phyloP scores from a whole-genome alignment of 2,329 filamentous ascomycete species.

The Aspergillus neotritici region DNA sequence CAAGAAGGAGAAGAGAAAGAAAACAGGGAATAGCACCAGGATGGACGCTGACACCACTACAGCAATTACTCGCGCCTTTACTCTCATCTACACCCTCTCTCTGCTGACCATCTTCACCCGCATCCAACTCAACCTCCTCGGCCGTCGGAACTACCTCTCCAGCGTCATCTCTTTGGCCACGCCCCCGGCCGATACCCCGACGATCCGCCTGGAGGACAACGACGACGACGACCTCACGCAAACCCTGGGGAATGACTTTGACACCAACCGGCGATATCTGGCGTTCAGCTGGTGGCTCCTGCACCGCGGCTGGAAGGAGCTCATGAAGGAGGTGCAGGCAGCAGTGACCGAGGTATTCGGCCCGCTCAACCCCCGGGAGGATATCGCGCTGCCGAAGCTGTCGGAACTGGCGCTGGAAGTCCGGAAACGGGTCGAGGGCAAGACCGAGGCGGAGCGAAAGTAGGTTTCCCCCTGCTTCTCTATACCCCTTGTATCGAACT shows the following conservation, averaged over 20 bases:
- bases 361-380: conserved; percentile 79
- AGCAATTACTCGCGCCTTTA: conserved; percentile 89
- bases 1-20: background rate
- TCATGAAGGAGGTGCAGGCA: conserved; percentile 74
- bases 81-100: conserved; percentile 82
- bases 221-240: conserved; percentile 89
- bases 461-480: conserved; percentile 23
- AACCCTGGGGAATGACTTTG: conserved; percentile 85
- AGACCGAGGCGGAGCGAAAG: conserved; percentile 58
- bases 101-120: conserved; percentile 87
- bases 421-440: conserved; percentile 76
- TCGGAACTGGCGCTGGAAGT: conserved; percentile 77
- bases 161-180: conserved; percentile 88
- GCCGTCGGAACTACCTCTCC: conserved; percentile 89
- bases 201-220: conserved; percentile 86
- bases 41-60: background rate
- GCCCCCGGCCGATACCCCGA: conserved; percentile 61
- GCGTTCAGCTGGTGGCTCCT: conserved; percentile 98
- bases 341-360: conserved; percentile 88
- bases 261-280: conserved; percentile 89
- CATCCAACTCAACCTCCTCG: conserved; percentile 94
- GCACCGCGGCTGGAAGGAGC: conserved; percentile 78
- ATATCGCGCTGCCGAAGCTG: conserved; percentile 74
- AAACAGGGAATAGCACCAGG: no score
- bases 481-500: conserved; percentile 17